A percentile compares a stretch with the other conserved stretches of the same genome.
phyloP scores from a whole-genome alignment of 495 filamentous ascomycete species.

The Friedmanniomyces simplex region DNA sequence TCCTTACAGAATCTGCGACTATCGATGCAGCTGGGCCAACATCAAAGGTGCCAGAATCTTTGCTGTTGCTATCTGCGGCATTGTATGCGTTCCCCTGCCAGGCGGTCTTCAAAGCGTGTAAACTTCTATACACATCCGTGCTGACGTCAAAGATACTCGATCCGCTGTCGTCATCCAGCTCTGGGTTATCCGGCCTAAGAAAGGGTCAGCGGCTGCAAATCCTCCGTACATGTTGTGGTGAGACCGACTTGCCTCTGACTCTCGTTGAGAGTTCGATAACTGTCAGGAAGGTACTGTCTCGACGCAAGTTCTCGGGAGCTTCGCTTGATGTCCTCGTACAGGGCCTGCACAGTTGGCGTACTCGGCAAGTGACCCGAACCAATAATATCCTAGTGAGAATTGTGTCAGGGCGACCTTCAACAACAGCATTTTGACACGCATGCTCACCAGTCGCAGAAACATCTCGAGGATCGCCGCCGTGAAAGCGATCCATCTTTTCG shows the following conservation, averaged over 20 bases:
- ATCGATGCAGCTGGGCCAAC: background rate
- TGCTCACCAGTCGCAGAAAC: background rate
- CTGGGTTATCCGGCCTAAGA: background rate
- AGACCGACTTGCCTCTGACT: background rate
- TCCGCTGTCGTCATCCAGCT: background rate
- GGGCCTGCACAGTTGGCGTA: background rate
- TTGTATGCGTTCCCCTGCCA: background rate
- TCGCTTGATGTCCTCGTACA: background rate
- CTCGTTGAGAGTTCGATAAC: background rate
- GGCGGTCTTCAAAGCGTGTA: background rate
- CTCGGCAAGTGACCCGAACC: background rate
- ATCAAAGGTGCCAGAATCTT: background rate
- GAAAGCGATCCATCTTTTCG: background rate
- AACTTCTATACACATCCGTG: background rate
- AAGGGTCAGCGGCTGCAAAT: background rate
- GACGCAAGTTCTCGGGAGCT: background rate
- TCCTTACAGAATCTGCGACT: background rate
- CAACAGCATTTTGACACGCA: background rate
- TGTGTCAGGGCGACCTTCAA: too few species aligned
- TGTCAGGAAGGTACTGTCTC: background rate
- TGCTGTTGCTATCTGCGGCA: background rate
- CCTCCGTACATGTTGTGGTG: background rate
- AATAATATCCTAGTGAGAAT: background rate
- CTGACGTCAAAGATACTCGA: background rate
- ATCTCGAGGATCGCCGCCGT: background rate